Evolutionary conservation across 2,329 filamentous ascomycete species (phyloP).

Genomic region (Diaporthe humulicola): DNA sequence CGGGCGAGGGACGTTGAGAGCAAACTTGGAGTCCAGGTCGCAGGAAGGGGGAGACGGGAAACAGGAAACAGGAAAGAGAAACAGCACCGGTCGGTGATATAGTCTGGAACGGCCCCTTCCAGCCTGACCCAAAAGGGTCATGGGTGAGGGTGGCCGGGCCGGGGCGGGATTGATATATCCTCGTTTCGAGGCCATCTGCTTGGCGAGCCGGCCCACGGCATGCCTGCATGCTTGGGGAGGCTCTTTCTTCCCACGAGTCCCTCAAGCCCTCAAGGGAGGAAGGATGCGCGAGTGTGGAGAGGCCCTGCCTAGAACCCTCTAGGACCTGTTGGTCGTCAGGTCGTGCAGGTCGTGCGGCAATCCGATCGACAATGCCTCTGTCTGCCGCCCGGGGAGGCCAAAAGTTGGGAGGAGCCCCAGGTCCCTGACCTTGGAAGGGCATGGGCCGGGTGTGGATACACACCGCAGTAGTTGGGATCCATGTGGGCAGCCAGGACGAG

Average conservation of each 20-base stretch:
- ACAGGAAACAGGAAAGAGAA: conserved; percentile 18
- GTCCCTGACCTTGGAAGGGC: background rate
- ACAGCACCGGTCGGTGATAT: conserved; percentile 27
- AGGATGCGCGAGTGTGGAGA: conserved; percentile 11
- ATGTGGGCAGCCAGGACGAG: conserved; percentile 16
- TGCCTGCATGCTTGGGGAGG: background rate
- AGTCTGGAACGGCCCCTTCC: conserved; percentile 30
- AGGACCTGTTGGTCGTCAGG: background rate
- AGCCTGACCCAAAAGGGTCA: conserved; percentile 28
- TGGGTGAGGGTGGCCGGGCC: conserved; percentile 31
- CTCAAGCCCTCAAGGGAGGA: conserved; percentile 1
- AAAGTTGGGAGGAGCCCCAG: background rate
- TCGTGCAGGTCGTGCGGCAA: background rate
- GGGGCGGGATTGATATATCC: conserved; percentile 35
- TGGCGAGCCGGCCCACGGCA: conserved; percentile 8
- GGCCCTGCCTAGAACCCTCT: conserved; percentile 27
- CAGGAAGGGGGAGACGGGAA: conserved; percentile 23
- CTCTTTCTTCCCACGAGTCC: conserved; percentile 6
- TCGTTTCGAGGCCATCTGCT: conserved; percentile 21
- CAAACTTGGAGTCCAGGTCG: conserved; percentile 7
- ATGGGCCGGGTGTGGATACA: conserved; percentile 10
- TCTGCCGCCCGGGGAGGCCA: conserved; percentile 2
- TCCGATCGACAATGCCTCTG: background rate
- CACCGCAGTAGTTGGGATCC: conserved; percentile 13
- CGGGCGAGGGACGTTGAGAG: conserved; percentile 22